phyloP scores from a whole-genome alignment of 2,329 filamentous ascomycete genomes.

The Diaporthe sp. region DNA sequence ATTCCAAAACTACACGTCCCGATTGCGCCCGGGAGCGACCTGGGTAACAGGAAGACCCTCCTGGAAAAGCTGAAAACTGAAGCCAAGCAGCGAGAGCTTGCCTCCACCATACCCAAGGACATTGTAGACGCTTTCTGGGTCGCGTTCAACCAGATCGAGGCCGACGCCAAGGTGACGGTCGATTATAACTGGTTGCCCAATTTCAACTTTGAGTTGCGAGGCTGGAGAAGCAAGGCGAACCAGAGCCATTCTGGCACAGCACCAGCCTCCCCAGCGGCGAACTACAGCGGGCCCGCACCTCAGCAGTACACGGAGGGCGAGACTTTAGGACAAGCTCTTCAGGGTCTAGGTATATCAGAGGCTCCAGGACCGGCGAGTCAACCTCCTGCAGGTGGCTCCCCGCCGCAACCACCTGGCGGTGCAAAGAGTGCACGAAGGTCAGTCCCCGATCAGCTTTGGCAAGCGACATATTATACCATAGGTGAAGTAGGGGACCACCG shows the following conservation, averaged over 20 bases:
- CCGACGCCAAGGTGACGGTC: not conserved
- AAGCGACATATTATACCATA: not conserved
- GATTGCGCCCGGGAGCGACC: not conserved
- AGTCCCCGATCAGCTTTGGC: too few relatives aligned
- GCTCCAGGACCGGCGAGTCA: not conserved
- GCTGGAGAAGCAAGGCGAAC: not conserved
- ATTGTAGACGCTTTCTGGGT: not conserved
- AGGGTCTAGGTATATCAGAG: not conserved
- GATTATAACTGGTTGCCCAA: not conserved
- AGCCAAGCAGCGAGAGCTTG: not conserved
- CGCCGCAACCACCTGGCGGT: accelerated
- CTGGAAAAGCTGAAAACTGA: not conserved
- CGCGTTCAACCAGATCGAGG: not conserved
- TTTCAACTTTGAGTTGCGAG: not conserved
- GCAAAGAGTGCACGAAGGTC: not conserved
- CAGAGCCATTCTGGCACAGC: not conserved
- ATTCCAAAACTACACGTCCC: not conserved
- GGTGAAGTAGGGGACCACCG: constrained; percentile 1
- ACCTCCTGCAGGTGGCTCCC: not conserved
- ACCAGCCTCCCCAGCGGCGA: not conserved
- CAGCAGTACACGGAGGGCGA: not conserved
- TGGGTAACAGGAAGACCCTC: not conserved
- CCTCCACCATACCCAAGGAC: not conserved
- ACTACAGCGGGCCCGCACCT: constrained; percentile 5
- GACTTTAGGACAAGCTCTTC: not conserved